These are phyloP conservation scores for Neospermospora avenae DNA, from an alignment of 2,329 filamentous ascomycete genomes.

Conservation along the genomic window DNA sequence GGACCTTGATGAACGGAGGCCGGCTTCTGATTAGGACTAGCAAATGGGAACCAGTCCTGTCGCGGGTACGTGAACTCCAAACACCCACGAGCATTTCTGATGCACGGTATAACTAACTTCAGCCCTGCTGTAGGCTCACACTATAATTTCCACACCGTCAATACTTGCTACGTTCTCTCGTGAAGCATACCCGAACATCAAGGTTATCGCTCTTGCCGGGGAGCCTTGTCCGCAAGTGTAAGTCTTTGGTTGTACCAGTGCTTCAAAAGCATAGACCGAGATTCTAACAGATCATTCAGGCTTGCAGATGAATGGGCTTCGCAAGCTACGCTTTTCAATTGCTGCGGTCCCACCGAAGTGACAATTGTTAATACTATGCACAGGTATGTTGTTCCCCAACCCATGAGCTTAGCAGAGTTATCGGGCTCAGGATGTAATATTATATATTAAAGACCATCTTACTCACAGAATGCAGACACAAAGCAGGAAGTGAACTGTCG, in stretches of 20 bases:
- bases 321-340: conserved; percentile 50
- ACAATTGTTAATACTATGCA: conserved; percentile 57
- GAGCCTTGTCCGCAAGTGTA: conserved; percentile 48
- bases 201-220: conserved; percentile 51
- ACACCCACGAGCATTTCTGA: neutral
- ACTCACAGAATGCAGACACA: conserved; percentile 39
- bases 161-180: conserved; percentile 50
- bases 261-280: conserved; percentile 4
- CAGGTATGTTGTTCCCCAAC: neutral
- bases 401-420: neutral
- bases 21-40: conserved; percentile 51
- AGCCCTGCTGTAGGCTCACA: conserved; percentile 33
- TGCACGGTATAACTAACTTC: neutral
- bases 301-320: conserved; percentile 56
- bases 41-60: conserved; percentile 46
- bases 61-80: conserved; percentile 37
- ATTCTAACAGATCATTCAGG: conserved; percentile 24
- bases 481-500: conserved; percentile 44
- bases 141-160: conserved; percentile 53
- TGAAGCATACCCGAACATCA: conserved; percentile 48
- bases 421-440: neutral
- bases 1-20: conserved; percentile 54
- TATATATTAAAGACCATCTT: neutral
- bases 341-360: conserved; percentile 58
- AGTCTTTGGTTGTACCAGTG: conserved; percentile 14